Evolutionary conservation across 768 basidiomycete genomes (phyloP).

Genomic region (Mycena leptocephala): DNA sequence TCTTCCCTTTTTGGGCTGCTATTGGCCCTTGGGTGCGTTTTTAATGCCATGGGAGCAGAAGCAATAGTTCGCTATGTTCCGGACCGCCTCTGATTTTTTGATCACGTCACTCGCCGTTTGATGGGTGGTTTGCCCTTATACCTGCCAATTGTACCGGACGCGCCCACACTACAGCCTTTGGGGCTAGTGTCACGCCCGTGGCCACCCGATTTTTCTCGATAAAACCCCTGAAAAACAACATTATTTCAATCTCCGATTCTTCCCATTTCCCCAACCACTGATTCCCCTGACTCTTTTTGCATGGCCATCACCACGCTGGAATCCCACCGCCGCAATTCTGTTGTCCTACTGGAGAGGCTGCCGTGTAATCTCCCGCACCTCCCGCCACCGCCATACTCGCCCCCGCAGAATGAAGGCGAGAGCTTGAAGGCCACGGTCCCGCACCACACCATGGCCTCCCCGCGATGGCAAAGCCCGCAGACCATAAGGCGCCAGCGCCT

Average conservation of each 20-base stretch:
- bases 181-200: slow-evolving; percentile 25
- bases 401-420: not conserved
- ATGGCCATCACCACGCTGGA: slow-evolving; percentile 24
- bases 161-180: slow-evolving; percentile 15
- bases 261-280: not conserved
- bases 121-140: slow-evolving; percentile 17
- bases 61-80: slow-evolving; percentile 1
- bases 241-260: not conserved
- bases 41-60: not conserved
- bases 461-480: slow-evolving; percentile 9
- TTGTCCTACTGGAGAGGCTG: not conserved
- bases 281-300: not conserved
- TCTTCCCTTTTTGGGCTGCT: not conserved
- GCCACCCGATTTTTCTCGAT: slow-evolving; percentile 15
- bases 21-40: slow-evolving; percentile 8
- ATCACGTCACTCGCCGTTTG: slow-evolving; percentile 10
- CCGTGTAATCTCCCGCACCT: not conserved
- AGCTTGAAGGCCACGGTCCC: not conserved
- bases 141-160: slow-evolving; percentile 17
- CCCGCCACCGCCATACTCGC: not conserved
- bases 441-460: not conserved
- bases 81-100: not conserved
- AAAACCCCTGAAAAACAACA: not conserved
- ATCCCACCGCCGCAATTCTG: slow-evolving; percentile 25
- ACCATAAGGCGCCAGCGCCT: not conserved